Evolutionary conservation across 192 early-diverging fungal species (phyloP), one percentile per base, ranked within the genome.

Genomic region (Funneliformis geosporum): DNA sequence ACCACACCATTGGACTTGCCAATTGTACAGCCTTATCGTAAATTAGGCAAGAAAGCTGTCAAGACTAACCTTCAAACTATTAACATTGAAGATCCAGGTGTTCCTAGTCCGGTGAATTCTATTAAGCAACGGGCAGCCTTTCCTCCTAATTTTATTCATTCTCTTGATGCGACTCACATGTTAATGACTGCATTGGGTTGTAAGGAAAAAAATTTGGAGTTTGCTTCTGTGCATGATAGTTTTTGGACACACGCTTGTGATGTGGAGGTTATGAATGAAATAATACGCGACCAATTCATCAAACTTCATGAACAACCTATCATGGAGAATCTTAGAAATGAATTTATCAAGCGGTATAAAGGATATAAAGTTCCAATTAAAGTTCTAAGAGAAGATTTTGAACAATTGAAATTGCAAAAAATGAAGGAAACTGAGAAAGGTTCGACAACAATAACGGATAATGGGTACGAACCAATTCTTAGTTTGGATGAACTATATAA

Each of bases 71-170:
- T 98, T 60, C 96, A 98, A 85, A 90, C 89, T 38, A 85, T 97
- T 42, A 89, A 84, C 12, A 87, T 99, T 59, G 80, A 80, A 33
- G 95, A 99, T 84, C 80, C 88, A 2, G 86, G 88, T 68, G 85
- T 86, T 46, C 85, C 88, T 21, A 85, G 93, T 39, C 94, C 96
- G 23, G 95, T 98, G 33, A 95, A 99, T 87, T 82, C 91, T 16
- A 88, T 88, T 73, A 99, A 98, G 87, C 97, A 99, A 83, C 91
- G 93, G 59, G 94, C 94, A 2, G 97, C 97, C 2, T 99, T 99
- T 88, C 97, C 97, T 50, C 97, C 97, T 38, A 99, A 99, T 88
- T 99, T 95, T 87, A 95, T 99, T 82, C 97, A 99, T 85, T 97
- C 96, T 5, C 87, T 99, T 33, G 97, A 99, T 84, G 97, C 97